Evolutionary conservation across 768 basidiomycete genomes (phyloP).

Genomic region (Auricularia cornea): DNA sequence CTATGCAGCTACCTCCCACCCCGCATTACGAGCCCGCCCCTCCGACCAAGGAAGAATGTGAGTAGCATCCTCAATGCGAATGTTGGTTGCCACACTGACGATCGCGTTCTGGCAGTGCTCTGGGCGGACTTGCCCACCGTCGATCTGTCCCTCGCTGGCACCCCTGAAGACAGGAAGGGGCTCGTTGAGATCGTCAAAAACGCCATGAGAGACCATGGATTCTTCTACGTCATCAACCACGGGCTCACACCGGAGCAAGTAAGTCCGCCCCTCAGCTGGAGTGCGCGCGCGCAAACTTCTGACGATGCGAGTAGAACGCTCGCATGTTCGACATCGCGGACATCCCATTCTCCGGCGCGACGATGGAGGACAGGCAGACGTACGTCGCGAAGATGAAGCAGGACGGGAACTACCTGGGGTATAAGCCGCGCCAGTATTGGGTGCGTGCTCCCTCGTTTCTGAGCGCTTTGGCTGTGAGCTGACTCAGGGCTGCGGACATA

Average conservation of each 20-base stretch:
- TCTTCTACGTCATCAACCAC: slow-evolving; percentile 45
- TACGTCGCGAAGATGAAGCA: slow-evolving; percentile 34
- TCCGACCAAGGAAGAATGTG: background rate
- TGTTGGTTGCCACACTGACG: background rate
- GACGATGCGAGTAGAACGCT: no score
- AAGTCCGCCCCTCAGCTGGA: no score
- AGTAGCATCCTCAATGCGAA: background rate
- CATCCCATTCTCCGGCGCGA: slow-evolving; percentile 33
- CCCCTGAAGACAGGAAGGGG: background rate
- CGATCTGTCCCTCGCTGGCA: slow-evolving; percentile 20
- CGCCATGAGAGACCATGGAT: slow-evolving; percentile 19
- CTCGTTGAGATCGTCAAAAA: background rate
- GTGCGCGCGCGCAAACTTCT: no score
- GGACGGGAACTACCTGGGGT: slow-evolving; percentile 45
- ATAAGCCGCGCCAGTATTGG: slow-evolving; percentile 48
- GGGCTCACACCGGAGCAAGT: slow-evolving; percentile 37
- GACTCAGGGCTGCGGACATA: no score
- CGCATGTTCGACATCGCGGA: slow-evolving; percentile 43
- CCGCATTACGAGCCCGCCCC: background rate
- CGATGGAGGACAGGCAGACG: slow-evolving; percentile 33
- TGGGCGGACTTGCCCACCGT: slow-evolving; percentile 31
- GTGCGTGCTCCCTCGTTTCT: slow-evolving; percentile 20
- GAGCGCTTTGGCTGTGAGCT: no score
- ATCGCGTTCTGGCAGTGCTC: slow-evolving; percentile 11
- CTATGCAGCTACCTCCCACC: no score